A percentile compares a stretch with the other conserved stretches of the same genome.
Evolutionary conservation across 2,329 filamentous ascomycete genomes (phyloP).

Genomic region (Beauveria caledonica): DNA sequence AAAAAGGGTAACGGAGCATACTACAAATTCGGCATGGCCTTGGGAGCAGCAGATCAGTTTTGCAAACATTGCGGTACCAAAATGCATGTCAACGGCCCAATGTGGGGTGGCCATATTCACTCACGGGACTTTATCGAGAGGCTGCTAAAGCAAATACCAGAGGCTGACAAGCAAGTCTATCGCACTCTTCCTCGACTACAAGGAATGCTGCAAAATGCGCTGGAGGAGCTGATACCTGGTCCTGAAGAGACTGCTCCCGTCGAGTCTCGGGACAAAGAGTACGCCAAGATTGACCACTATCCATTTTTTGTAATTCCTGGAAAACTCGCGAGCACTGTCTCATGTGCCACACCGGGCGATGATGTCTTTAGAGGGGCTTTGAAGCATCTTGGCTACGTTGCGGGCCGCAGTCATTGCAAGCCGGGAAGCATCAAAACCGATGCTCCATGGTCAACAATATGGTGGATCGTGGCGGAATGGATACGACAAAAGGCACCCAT

Average conservation of each 20-base stretch:
- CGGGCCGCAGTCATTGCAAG: constrained; percentile 81
- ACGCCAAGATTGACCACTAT: constrained; percentile 60
- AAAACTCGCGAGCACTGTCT: constrained; percentile 65
- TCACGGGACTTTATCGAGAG: constrained; percentile 73
- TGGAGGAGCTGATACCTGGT: constrained; percentile 58
- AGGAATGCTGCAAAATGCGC: constrained; percentile 83
- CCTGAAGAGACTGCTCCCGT: constrained; percentile 29
- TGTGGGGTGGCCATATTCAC: constrained; percentile 90
- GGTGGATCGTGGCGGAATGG: constrained; percentile 93
- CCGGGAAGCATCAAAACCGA: constrained; percentile 88
- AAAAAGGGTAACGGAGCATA: constrained; percentile 63
- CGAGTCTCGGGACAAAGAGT: constrained; percentile 37
- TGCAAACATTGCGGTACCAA: constrained; percentile 82
- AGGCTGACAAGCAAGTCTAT: constrained; percentile 61
- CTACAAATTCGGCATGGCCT: constrained; percentile 70
- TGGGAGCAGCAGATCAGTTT: constrained; percentile 57
- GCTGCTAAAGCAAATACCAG: constrained; percentile 65
- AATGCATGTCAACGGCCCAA: constrained; percentile 83
- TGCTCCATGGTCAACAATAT: constrained; percentile 81
- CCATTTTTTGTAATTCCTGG: constrained; percentile 85
- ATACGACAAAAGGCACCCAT: constrained; percentile 71
- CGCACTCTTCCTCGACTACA: constrained; percentile 73
- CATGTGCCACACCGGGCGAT: constrained; percentile 72
- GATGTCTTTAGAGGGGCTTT: constrained; percentile 75
- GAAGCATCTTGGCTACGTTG: constrained; percentile 69